Evolutionary conservation across 2,329 filamentous ascomycete species (phyloP), one percentile per base, ranked within the genome.

Genomic region (Epichloe bromicola): DNA sequence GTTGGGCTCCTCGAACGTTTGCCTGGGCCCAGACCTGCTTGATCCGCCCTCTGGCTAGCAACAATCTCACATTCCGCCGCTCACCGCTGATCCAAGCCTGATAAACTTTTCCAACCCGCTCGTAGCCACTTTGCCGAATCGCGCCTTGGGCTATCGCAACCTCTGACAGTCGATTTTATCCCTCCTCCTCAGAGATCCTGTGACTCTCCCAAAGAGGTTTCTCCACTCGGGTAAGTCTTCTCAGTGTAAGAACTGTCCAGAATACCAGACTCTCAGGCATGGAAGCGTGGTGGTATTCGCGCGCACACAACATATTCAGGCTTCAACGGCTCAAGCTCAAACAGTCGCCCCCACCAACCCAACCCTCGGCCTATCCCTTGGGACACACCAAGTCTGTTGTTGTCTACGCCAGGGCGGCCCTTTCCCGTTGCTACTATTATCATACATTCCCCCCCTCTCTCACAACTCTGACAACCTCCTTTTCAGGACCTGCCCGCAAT

Each of bases 281-380:
- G 15, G 23, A n/a, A 20, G 20, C 26, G 46, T 19, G n/a, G 46
- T 19, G n/a, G n/a, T 39, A 20, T 37, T 46, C 34, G 33, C 48
- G 47, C 46, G 33, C 33, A 26, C 33, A 42, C 17, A 33, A 39
- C 17, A 19, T 19, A 12, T 34, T 50, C 36, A 34, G 48, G 48
- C 48, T 23, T 65, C 70, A 40, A 60, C 66, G 19, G 58, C 65
- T 39, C 46, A 23, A 23, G 20, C 34, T 36, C 26, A 41, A 17
- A 37, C 40, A 17, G 33, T n/a, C 23, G 46, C 19, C 19, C 20
- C 6, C 41, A 6, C n/a, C n/a, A 12, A 12, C 15, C 36, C n/a
- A 7, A 23, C 8, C 30, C 14, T 43, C 6, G 19, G 17, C n/a
- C 47, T 34, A 15, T 34, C 30, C 45, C 20, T 34, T 23, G 47